These are phyloP conservation scores for Tetraselmis chui DNA, from an alignment of 139 green algal genomes.

Conservation along the genomic window DNA sequence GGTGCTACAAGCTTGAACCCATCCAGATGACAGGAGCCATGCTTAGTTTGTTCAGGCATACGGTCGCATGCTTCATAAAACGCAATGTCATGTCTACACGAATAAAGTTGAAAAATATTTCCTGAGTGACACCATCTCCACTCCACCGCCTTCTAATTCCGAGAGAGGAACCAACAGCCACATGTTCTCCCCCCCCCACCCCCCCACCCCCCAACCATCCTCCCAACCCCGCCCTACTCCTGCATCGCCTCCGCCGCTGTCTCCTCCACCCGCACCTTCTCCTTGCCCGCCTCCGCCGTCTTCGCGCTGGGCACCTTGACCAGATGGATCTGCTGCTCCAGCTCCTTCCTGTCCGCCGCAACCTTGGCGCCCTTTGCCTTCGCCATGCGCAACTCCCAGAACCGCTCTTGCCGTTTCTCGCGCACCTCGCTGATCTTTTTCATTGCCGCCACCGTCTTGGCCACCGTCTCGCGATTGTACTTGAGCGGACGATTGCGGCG, in stretches of 20 bases:
- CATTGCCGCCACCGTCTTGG: constrained; percentile 89
- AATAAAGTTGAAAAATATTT: too few species aligned
- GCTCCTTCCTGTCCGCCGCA: constrained; percentile 51
- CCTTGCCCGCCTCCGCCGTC: constrained; percentile 4
- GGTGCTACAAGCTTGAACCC: too few species aligned
- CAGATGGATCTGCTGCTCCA: constrained; percentile 81
- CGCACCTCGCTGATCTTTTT: constrained; percentile 68
- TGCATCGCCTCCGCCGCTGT: constrained; percentile 1
- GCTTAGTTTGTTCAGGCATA: too few species aligned
- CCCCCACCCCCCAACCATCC: too few species aligned
- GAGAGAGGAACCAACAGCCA: too few species aligned
- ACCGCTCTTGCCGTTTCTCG: constrained; percentile 72
- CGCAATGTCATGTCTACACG: too few species aligned
- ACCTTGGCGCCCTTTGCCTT: constrained; percentile 48
- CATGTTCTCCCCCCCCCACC: too few species aligned
- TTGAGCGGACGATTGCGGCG: constrained; percentile 87
- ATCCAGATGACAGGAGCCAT: too few species aligned
- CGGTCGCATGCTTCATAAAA: too few species aligned
- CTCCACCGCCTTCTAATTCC: too few species aligned
- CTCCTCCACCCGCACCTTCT: neutral
- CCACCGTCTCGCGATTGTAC: constrained; percentile 89
- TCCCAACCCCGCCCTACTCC: too few species aligned
- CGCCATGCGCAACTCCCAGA: constrained; percentile 82
- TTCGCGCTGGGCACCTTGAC: constrained; percentile 24
- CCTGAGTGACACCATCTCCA: too few species aligned